Evolutionary conservation across 305 asterid species (phyloP).

Genomic region (Ajuga reptans): DNA sequence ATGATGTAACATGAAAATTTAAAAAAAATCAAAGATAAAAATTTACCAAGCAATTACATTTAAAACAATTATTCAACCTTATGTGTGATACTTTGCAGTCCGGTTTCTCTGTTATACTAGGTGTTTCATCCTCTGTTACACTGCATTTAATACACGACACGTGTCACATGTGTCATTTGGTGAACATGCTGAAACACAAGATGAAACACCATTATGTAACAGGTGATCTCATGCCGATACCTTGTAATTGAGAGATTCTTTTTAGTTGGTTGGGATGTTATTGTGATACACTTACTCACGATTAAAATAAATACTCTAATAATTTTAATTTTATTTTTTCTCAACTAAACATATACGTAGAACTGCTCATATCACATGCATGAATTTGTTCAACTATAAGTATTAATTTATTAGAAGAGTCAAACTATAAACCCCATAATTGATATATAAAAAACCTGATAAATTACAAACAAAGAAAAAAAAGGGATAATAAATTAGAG

Average conservation of each 20-base stretch:
- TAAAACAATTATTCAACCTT: background rate
- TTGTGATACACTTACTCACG: slow-evolving; percentile 12
- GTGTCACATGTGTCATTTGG: too few species aligned
- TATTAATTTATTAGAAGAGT: slow-evolving; percentile 13
- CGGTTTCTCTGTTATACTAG: too few species aligned
- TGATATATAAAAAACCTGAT: background rate
- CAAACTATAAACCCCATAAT: slow-evolving; percentile 20
- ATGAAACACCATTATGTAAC: too few species aligned
- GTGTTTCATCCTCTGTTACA: too few species aligned
- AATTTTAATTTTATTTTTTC: background rate
- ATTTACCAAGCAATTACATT: too few species aligned
- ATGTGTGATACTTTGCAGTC: background rate
- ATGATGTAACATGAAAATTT: background rate
- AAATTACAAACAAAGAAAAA: background rate
- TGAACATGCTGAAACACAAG: too few species aligned
- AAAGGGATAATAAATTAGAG: background rate
- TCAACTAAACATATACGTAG: slow-evolving; percentile 20
- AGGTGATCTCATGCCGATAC: too few species aligned
- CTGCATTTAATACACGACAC: too few species aligned
- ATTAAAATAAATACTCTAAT: slow-evolving; percentile 8
- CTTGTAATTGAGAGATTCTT: background rate
- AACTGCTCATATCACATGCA: slow-evolving; percentile 14
- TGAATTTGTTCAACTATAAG: slow-evolving; percentile 30
- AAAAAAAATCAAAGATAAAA: background rate
- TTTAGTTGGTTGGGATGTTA: slow-evolving; percentile 10